These are phyloP conservation scores for Xerocomus spinulosus DNA, from an alignment of 768 basidiomycete genomes.

Conservation along the genomic window DNA sequence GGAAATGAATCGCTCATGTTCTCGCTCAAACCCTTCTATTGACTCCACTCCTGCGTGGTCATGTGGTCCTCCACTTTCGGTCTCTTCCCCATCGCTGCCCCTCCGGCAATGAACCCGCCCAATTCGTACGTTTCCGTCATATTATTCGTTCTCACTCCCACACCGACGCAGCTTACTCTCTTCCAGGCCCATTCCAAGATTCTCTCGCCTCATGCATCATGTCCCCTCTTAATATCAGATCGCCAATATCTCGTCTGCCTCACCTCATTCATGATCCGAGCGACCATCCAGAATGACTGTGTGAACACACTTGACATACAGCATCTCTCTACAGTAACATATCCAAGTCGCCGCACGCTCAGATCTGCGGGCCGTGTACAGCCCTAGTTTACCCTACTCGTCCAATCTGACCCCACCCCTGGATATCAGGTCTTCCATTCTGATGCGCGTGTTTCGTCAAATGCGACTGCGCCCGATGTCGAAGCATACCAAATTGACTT, in stretches of 20 bases:
- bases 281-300: constrained; percentile 22
- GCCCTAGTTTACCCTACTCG: constrained; percentile 21
- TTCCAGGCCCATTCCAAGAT: neutral
- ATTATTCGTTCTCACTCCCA: neutral
- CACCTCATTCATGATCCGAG: constrained; percentile 29
- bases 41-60: constrained; percentile 27
- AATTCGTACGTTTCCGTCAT: too few species aligned
- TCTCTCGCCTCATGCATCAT: constrained; percentile 28
- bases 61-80: constrained; percentile 13
- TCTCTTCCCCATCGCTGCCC: neutral
- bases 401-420: constrained; percentile 15
- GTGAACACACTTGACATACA: constrained; percentile 18
- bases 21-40: constrained; percentile 19
- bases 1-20: constrained; percentile 36
- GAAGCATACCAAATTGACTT: constrained; percentile 9
- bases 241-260: constrained; percentile 24
- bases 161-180: constrained; percentile 2
- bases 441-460: constrained; percentile 36
- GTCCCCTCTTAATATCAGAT: constrained; percentile 30
- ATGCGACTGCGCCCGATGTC: constrained; percentile 30
- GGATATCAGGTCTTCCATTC: constrained; percentile 30
- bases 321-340: constrained; percentile 4
- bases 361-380: constrained; percentile 15
- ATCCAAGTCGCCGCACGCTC: constrained; percentile 19
- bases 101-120: constrained; percentile 25